These are phyloP conservation scores for Trichoderma parareesei DNA, from an alignment of 495 filamentous ascomycete species.

Conservation along the genomic window DNA sequence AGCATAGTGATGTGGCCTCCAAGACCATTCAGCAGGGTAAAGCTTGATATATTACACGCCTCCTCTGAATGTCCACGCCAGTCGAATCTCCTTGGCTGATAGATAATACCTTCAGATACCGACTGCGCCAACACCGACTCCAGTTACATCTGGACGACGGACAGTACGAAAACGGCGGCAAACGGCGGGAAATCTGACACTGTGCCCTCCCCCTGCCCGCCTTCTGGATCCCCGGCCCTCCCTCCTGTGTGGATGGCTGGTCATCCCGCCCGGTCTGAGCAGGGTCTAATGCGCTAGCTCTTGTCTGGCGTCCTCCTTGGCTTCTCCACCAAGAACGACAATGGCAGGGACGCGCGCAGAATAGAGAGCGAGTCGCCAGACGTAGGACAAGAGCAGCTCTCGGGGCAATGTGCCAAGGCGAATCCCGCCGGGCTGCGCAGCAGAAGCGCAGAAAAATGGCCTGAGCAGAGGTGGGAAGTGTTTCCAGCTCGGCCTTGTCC, in stretches of 20 bases:
- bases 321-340: constrained; percentile 7
- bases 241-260: not conserved
- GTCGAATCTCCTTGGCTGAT: too few species aligned
- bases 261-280: constrained; percentile 5
- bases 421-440: not conserved
- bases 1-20: too few species aligned
- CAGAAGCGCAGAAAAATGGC: not conserved
- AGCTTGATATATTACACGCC: too few species aligned
- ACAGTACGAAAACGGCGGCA: not conserved
- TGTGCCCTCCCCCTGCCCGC: constrained; percentile 8
- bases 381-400: not conserved
- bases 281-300: constrained; percentile 7
- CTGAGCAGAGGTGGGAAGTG: not conserved
- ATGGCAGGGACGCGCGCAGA: constrained; percentile 8
- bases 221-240: not conserved
- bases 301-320: not conserved
- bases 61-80: too few species aligned
- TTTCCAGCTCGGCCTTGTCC: not conserved
- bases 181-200: not conserved
- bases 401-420: not conserved
- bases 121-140: not conserved
- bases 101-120: not conserved
- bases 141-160: not conserved
- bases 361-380: constrained; percentile 1
- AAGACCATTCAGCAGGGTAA: too few species aligned